Evolutionary conservation across 441 rosid genomes (phyloP).

Genomic region (Brassica balearica): DNA sequence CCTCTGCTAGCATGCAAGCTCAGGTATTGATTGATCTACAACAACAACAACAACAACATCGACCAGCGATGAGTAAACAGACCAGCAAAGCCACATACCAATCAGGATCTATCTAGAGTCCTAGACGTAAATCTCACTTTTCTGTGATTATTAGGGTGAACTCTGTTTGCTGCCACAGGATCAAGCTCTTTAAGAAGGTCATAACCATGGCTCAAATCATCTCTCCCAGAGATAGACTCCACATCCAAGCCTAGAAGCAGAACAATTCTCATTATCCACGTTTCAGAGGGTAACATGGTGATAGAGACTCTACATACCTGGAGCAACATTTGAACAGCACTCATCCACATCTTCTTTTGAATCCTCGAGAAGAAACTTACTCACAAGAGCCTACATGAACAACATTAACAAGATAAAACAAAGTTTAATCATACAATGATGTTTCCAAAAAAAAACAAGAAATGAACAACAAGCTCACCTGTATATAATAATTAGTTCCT

Average conservation of each 20-base stretch:
- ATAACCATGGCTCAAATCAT: constrained; percentile 49
- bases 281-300: background rate
- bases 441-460: background rate
- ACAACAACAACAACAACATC: constrained; percentile 5
- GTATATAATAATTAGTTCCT: constrained; percentile 90
- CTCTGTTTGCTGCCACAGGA: constrained; percentile 88
- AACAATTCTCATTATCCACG: background rate
- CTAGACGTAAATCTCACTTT: constrained; percentile 54
- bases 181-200: constrained; percentile 76
- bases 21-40: constrained; percentile 80
- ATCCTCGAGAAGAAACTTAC: constrained; percentile 81
- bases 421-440: background rate
- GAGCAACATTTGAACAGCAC: constrained; percentile 35
- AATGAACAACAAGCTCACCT: constrained; percentile 51
- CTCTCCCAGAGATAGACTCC: constrained; percentile 43
- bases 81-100: background rate
- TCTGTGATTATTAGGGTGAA: constrained; percentile 89
- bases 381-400: constrained; percentile 72
- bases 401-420: background rate
- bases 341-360: constrained; percentile 50
- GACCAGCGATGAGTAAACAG: background rate
- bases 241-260: constrained; percentile 27
- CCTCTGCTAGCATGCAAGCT: constrained; percentile 68
- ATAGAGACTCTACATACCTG: constrained; percentile 51
- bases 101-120: background rate